A percentile compares a stretch with the other conserved stretches of the same genome.
Evolutionary conservation across 202 grass and related monocot genomes (phyloP).

Genomic region (Miscanthus sacchariflorus): DNA sequence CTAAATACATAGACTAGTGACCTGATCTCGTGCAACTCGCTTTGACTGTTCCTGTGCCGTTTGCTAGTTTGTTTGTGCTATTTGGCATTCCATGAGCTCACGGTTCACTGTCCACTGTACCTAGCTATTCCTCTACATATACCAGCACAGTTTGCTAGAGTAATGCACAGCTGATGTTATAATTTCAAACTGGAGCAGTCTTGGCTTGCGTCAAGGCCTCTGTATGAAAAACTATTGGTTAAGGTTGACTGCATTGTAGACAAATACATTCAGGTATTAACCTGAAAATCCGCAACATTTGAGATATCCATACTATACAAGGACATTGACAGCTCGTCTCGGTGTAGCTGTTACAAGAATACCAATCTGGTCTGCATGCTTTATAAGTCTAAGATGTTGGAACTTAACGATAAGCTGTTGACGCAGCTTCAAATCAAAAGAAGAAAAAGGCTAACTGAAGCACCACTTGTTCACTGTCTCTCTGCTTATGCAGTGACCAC

Average conservation of each 20-base stretch:
- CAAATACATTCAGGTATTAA: background rate
- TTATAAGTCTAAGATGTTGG: background rate
- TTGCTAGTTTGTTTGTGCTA: too few relatives aligned
- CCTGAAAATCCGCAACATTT: background rate
- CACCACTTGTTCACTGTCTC: background rate
- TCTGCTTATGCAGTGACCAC: background rate
- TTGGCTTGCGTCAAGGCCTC: background rate
- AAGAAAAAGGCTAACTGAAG: background rate
- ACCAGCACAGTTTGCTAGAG: background rate
- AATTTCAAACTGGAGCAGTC: background rate
- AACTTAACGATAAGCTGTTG: background rate
- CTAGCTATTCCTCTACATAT: conserved; percentile 5
- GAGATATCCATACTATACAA: background rate
- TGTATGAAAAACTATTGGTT: background rate
- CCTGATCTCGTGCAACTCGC: conserved; percentile 18
- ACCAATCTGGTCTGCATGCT: background rate
- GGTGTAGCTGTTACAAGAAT: background rate
- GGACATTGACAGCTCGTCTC: background rate
- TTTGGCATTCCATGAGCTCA: background rate
- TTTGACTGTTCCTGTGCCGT: background rate
- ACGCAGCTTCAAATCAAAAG: background rate
- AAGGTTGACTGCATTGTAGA: background rate
- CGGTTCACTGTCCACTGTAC: background rate
- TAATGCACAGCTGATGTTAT: conserved; percentile 2
- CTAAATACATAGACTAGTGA: conserved; percentile 14